Percentiles rank a stretch among this genome's conserved stretches.
These are phyloP conservation scores for Colletotrichum theobromicola DNA, from an alignment of 2,329 filamentous ascomycete genomes.

Conservation along the genomic window DNA sequence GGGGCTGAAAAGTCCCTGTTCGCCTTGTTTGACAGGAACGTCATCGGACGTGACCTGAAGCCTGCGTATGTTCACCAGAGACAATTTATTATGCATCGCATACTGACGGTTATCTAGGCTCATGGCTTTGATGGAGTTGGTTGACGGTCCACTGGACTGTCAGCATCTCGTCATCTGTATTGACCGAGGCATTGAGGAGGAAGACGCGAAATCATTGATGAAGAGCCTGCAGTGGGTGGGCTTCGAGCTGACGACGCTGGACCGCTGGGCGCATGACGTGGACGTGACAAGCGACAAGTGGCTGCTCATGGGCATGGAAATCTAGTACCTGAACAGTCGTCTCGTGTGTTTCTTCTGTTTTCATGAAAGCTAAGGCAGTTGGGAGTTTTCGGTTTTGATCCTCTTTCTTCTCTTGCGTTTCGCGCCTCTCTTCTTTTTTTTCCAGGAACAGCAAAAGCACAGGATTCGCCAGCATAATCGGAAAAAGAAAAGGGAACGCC, in stretches of 20 bases:
- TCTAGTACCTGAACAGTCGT: conserved; percentile 48
- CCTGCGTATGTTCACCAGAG: conserved; percentile 70
- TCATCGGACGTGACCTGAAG: conserved; percentile 80
- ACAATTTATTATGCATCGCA: too few species aligned
- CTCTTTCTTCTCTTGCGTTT: neutral
- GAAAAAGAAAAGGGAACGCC: neutral
- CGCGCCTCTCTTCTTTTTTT: neutral
- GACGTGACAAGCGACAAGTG: conserved; percentile 78
- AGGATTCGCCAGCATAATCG: neutral
- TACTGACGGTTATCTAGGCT: conserved; percentile 59
- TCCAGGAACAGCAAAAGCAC: neutral
- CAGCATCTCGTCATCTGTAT: conserved; percentile 81
- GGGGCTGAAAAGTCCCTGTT: conserved; percentile 78
- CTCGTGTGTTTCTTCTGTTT: neutral
- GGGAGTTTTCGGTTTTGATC: neutral
- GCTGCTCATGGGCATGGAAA: conserved; percentile 89
- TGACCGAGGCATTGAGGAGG: conserved; percentile 69
- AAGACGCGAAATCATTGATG: conserved; percentile 70
- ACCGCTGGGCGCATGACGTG: conserved; percentile 70
- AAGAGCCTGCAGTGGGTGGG: conserved; percentile 93
- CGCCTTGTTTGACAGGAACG: conserved; percentile 80
- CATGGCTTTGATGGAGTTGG: conserved; percentile 89
- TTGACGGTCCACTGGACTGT: conserved; percentile 77
- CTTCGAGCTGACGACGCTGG: conserved; percentile 82
- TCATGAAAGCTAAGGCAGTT: conserved; percentile 11